phyloP scores from a whole-genome alignment of 176 grass and related monocot species.

The Oryza nivara region DNA sequence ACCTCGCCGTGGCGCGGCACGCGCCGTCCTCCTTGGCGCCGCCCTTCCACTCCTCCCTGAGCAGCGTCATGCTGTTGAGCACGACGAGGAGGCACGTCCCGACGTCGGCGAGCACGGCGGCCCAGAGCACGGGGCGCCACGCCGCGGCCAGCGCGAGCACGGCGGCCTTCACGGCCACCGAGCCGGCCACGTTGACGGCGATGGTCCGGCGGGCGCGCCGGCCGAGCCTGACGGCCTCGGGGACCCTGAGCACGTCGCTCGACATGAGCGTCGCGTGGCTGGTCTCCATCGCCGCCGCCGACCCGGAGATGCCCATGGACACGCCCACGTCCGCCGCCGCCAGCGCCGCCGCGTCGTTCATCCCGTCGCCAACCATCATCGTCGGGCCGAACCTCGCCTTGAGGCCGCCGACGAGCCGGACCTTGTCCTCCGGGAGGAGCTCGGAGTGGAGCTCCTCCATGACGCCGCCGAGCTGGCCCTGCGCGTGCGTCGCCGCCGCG shows the following conservation, averaged over 20 bases:
- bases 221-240: conserved; percentile 48
- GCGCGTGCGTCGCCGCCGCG: conserved; percentile 47
- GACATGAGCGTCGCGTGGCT: conserved; percentile 81
- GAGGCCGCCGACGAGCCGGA: conserved; percentile 38
- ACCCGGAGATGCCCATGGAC: conserved; percentile 72
- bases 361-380: conserved; percentile 79
- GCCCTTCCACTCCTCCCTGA: conserved; percentile 7
- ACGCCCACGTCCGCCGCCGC: conserved; percentile 64
- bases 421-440: conserved; percentile 78
- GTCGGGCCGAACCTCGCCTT: conserved; percentile 46
- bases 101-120: conserved; percentile 67
- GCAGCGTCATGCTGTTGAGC: conserved; percentile 64
- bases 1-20: conserved; percentile 33
- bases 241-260: conserved; percentile 57
- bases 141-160: conserved; percentile 46
- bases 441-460: conserved; percentile 58
- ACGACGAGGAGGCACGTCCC: conserved; percentile 72
- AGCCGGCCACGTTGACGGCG: conserved; percentile 47
- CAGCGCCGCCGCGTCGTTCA: conserved; percentile 83
- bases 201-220: conserved; percentile 45
- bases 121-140: conserved; percentile 64
- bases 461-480: conserved; percentile 50
- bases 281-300: conserved; percentile 69
- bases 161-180: conserved; percentile 42
- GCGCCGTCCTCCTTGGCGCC: neutral